Conservation (phyloP, 805 yeast genomes). For the Hanseniaspora mollemarum region DNA sequence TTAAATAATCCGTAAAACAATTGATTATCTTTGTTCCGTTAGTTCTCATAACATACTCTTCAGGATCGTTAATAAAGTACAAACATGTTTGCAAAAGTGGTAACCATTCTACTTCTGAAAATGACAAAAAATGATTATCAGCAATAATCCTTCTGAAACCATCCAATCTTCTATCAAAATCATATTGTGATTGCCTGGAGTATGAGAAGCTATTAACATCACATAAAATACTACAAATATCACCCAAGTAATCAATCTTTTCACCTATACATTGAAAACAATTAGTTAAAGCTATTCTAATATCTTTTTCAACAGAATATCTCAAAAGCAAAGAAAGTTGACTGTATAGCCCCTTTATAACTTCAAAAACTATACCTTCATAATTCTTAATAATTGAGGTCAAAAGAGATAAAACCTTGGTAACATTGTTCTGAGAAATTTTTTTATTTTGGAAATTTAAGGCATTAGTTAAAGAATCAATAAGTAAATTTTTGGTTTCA, state of each 20-base stretch:
- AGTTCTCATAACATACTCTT: slow-evolving; percentile 68
- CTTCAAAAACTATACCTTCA: slow-evolving; percentile 34
- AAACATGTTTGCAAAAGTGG: slow-evolving; percentile 62
- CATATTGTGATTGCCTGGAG: slow-evolving; percentile 57
- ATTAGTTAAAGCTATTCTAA: slow-evolving; percentile 49
- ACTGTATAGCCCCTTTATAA: slow-evolving; percentile 39
- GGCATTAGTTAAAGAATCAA: slow-evolving; percentile 47
- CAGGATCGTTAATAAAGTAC: slow-evolving; percentile 61
- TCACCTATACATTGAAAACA: slow-evolving; percentile 51
- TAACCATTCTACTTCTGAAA: slow-evolving; percentile 57
- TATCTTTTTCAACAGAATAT: slow-evolving; percentile 44
- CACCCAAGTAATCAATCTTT: slow-evolving; percentile 35
- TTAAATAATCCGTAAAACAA: slow-evolving; percentile 49
- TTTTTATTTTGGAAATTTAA: slow-evolving; percentile 47
- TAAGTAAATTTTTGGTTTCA: slow-evolving; percentile 41
- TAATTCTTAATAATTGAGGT: slow-evolving; percentile 37
- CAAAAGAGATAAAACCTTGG: slow-evolving; percentile 47
- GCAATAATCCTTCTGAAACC: slow-evolving; percentile 52
- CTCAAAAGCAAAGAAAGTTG: slow-evolving; percentile 49
- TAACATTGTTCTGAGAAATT: slow-evolving; percentile 42
- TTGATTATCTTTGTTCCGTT: slow-evolving; percentile 57
- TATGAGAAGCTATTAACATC: slow-evolving; percentile 62
- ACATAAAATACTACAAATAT: slow-evolving; percentile 42
- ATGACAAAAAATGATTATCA: slow-evolving; percentile 37
- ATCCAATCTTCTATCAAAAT: slow-evolving; percentile 60